A percentile compares a stretch with the other conserved stretches of the same genome.
Conservation (phyloP, 345 rosid genomes). For the Draba incana region DNA sequence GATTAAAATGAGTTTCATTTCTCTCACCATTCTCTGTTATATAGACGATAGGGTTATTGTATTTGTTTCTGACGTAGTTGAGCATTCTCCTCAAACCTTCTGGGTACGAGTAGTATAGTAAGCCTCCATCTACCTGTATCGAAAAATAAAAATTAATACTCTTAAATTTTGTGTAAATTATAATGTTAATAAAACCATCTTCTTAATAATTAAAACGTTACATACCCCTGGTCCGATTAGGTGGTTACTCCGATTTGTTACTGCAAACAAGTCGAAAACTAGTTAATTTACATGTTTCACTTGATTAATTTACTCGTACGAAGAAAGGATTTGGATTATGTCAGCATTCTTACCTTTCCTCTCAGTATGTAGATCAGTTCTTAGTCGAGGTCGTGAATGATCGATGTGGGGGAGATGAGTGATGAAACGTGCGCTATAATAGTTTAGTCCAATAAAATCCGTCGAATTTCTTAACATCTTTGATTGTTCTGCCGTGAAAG, state of each 20-base stretch:
- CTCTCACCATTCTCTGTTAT: conserved; percentile 57
- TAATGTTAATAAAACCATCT: not conserved
- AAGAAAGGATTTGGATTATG: not conserved
- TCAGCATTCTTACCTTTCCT: conserved; percentile 7
- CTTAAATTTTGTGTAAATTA: not conserved
- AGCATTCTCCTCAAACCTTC: conserved; percentile 32
- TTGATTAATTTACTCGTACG: not conserved
- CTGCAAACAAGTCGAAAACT: conserved; percentile 21
- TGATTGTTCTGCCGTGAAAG: conserved; percentile 34
- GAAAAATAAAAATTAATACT: not conserved
- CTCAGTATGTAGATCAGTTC: conserved; percentile 24
- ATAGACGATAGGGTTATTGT: conserved; percentile 48
- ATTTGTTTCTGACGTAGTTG: conserved; percentile 45
- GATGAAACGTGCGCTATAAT: conserved; percentile 13
- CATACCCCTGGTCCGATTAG: conserved; percentile 33
- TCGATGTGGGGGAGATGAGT: conserved; percentile 23
- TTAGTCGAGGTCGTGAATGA: conserved; percentile 4
- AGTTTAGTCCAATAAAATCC: conserved; percentile 35
- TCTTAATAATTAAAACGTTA: not conserved
- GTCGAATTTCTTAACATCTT: conserved; percentile 32
- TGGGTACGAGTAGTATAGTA: not conserved
- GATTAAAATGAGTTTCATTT: not conserved
- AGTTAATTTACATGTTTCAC: conserved; percentile 1
- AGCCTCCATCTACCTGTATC: not conserved
- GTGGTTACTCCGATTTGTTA: conserved; percentile 13